phyloP scores from a whole-genome alignment of 768 basidiomycete species.

The Trichaptum fuscoviolaceum region DNA sequence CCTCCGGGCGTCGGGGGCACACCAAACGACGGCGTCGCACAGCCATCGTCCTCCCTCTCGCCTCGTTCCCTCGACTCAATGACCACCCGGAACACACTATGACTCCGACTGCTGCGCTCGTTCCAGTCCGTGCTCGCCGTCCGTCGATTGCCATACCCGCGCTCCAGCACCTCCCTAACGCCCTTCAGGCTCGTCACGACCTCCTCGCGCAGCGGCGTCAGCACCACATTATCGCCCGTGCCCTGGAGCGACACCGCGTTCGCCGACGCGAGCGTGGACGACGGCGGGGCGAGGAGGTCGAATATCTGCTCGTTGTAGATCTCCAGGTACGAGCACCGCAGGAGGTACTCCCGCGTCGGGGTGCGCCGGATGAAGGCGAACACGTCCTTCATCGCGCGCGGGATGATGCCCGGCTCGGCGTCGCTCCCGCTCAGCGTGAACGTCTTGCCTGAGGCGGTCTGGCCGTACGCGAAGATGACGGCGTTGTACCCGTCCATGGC shows the following conservation, averaged over 20 bases:
- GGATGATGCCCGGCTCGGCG: constrained; percentile 90
- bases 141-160: constrained; percentile 82
- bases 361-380: constrained; percentile 79
- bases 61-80: constrained; percentile 75
- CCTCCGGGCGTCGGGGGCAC: constrained; percentile 49
- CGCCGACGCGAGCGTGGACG: constrained; percentile 30
- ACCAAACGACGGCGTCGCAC: constrained; percentile 48
- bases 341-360: constrained; percentile 81
- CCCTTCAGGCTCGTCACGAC: constrained; percentile 88
- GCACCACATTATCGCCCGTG: constrained; percentile 52
- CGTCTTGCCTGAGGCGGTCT: constrained; percentile 80
- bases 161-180: constrained; percentile 76
- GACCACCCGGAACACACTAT: constrained; percentile 90
- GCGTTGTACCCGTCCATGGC: constrained; percentile 98
- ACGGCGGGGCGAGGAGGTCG: constrained; percentile 77
- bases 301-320: constrained; percentile 93
- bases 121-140: constrained; percentile 99
- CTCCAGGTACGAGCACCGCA: constrained; percentile 93
- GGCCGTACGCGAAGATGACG: constrained; percentile 91
- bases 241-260: constrained; percentile 75
- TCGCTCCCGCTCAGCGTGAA: constrained; percentile 72
- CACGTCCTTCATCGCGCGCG: constrained; percentile 87
- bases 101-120: constrained; percentile 88
- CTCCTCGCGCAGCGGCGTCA: constrained; percentile 81
- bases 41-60: constrained; percentile 41